Percentiles rank a stretch among this genome's conserved stretches.
Evolutionary conservation across 2,329 filamentous ascomycete genomes (phyloP).

Genomic region (Stagonosporopsis rhizophila): DNA sequence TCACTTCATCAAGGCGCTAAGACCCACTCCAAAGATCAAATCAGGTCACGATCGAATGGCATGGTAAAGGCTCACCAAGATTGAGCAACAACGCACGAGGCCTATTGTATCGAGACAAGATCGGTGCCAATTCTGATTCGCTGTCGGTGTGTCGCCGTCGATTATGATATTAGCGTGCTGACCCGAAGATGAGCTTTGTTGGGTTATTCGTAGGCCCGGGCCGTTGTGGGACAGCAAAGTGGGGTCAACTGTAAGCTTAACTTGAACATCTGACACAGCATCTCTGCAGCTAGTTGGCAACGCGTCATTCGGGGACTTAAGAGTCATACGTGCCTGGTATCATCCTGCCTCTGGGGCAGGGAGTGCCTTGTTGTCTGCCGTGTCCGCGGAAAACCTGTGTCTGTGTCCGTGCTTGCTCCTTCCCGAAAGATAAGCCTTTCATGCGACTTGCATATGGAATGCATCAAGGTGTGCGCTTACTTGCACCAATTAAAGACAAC

Average conservation of each 20-base stretch:
- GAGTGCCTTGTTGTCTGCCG: background rate
- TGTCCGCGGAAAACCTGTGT: background rate
- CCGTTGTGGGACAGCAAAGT: conserved; percentile 6
- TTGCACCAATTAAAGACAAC: background rate
- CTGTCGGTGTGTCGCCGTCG: too few species aligned
- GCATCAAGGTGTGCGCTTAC: background rate
- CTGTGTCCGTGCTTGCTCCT: background rate
- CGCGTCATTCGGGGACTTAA: background rate
- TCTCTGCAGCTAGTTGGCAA: background rate
- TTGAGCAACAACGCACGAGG: too few species aligned
- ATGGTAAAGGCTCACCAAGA: too few species aligned
- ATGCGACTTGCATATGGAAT: too few species aligned
- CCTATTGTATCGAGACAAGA: too few species aligned
- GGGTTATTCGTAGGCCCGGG: background rate
- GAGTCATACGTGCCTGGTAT: background rate
- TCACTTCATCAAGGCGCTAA: too few species aligned
- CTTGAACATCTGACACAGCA: background rate
- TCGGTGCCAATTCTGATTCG: too few species aligned
- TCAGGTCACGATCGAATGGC: too few species aligned
- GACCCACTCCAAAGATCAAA: too few species aligned
- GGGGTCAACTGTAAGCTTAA: too few species aligned
- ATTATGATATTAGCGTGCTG: too few species aligned
- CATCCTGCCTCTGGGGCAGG: background rate
- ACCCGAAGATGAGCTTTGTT: background rate
- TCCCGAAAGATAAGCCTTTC: background rate